Conservation (phyloP, 2,329 filamentous ascomycete genomes). For the Esteya vermicola region DNA sequence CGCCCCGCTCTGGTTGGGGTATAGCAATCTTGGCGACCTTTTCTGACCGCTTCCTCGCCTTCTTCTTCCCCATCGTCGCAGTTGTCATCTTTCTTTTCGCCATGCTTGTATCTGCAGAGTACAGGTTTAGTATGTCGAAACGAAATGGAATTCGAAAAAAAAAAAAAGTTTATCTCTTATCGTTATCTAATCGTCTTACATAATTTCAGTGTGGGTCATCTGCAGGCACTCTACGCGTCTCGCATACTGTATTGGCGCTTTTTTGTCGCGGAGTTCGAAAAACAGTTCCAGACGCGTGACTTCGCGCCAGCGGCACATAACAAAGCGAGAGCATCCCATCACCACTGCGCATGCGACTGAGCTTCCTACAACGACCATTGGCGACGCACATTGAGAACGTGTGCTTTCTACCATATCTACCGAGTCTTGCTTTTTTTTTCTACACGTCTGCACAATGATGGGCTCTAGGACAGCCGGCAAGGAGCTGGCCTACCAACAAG, state of each 20-base stretch:
- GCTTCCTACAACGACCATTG: no score
- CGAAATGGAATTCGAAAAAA: neutral
- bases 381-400: no score
- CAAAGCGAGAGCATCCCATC: no score
- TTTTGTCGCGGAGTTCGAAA: neutral
- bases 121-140: neutral
- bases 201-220: neutral
- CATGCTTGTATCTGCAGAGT: neutral
- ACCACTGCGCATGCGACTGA: no score
- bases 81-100: conserved; percentile 1
- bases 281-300: neutral
- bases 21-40: conserved; percentile 1
- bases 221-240: conserved; percentile 12
- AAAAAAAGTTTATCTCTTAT: conserved; percentile 3
- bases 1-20: conserved; percentile 8
- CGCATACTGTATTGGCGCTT: no score
- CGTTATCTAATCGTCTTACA: neutral
- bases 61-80: neutral
- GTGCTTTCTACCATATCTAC: no score
- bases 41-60: neutral
- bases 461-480: conserved; percentile 10
- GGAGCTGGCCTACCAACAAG: conserved; percentile 14
- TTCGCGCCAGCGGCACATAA: no score
- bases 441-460: conserved; percentile 10
- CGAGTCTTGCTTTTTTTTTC: neutral